Evolutionary conservation across 164 flowering plant genomes (phyloP), one percentile per base, ranked within the genome.

Genomic region (Piper longum): DNA sequence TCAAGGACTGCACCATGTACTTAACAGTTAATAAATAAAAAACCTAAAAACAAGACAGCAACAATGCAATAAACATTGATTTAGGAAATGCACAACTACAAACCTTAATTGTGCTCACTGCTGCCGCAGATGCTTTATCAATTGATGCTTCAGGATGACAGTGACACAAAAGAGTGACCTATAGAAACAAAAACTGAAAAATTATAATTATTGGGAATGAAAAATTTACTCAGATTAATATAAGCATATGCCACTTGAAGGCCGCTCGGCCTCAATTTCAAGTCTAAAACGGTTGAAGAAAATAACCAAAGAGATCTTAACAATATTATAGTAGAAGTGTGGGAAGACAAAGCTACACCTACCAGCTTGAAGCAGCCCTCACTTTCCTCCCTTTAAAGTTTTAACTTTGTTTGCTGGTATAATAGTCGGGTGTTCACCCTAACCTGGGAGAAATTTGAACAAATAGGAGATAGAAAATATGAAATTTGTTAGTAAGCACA

Each of bases 301-400:
- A 26, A 26, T 26, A 26, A 26, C 1, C 36, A 26, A 26, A 26
- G 36, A 26, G 36, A 26, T 26, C 36, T 26, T 26, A 26, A 26
- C 1, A 26, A 26, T 26, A 26, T 26, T 26, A 26, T 26, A 26
- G 36, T 26, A 26, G 36, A 26, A 1, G 36, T 26, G 36, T 26
- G 36, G 17, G n/a, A 59, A 66, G 57, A 41, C 51, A 14, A 65
- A 58, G 18, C 18, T 36, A 12, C 52, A 54, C 77, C 52, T 85
- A 95, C 99, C 96, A 95, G 83, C 71, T 95, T 95, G 56, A 98
- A 95, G 78, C 91, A 95, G 61, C 99, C 99, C 71, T 95, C 99
- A 64, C 99, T 95, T 75, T 95, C 99, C 81, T 95, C 99, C 56
- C 98, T 81, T 7, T 91, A 88, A 76, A 91, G 95, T 72, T 95